Evolutionary conservation across 1,284 basidiomycete genomes (phyloP), one percentile per base, ranked within the genome.

Genomic region (Moesziomyces sp.): DNA sequence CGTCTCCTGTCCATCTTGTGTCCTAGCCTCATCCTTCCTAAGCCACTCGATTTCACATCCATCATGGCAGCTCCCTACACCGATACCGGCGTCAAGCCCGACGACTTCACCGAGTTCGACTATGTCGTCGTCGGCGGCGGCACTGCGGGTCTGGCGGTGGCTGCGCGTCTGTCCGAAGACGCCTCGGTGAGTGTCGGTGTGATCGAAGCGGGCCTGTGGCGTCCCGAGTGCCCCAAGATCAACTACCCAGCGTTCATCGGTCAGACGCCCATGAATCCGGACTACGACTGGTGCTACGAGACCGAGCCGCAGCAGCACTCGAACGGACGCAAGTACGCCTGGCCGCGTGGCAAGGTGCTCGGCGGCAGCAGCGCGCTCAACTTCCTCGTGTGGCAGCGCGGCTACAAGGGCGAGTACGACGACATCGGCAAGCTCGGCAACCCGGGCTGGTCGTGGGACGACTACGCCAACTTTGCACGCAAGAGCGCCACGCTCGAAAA

Each of bases 321-420:
- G 16, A 75, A 75, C 46, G 58, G 54, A 21, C 72, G 76, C 55
- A 68, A 76, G 55, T 76, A 70, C 57, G 46, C 21, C 38, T 76
- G 69, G 68, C 77, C 77, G 10, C 58, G 76, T n/a, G 77, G 69
- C 26, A 74, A 67, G 28, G 58, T 69, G 14, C 66, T 69, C 30
- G 70, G 70, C 18, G 71, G 72, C 23, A 57, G 52, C 43, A 85
- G 86, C 18, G 84, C 84, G 16, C 86, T 88, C 60, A 88, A 88
- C 71, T 83, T 78, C 43, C 69, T 79, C 47, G 74, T 76, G 46
- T 75, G 69, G 69, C 77, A 79, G 53, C 56, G 77, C 19, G 77
- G 77, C 40, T 66, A 75, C 58, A 63, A 66, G 56, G 53, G 62
- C 45, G 77, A 79, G 24, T 78, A 71, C 69, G 77, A 80, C 40